Evolutionary conservation across 108 stramenopile genomes (phyloP).

Genomic region (Chaetoceros muelleri): DNA sequence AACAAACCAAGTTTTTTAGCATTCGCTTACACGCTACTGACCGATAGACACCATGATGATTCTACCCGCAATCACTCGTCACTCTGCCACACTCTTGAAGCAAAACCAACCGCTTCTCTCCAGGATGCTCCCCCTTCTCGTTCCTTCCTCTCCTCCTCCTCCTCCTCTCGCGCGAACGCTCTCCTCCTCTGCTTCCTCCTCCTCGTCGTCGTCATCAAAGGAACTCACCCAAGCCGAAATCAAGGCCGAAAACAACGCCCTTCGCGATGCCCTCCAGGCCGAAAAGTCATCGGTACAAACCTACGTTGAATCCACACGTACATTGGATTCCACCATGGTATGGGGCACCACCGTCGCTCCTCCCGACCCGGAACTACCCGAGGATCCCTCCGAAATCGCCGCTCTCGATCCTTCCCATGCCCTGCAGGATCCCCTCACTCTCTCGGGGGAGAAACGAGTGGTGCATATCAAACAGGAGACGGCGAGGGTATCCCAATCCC

Average conservation of each 20-base stretch:
- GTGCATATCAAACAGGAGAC: conserved; percentile 66
- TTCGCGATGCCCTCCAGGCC: background rate
- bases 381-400: conserved; percentile 57
- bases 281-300: background rate
- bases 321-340: background rate
- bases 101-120: too few species aligned
- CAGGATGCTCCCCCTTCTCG: too few species aligned
- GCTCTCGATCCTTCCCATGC: conserved; percentile 65
- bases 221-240: background rate
- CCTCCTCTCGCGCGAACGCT: too few species aligned
- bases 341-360: conserved; percentile 15
- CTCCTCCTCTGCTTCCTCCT: too few species aligned
- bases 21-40: too few species aligned
- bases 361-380: conserved; percentile 55
- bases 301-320: background rate
- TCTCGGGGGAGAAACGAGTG: conserved; percentile 51
- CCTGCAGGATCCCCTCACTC: conserved; percentile 23
- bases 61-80: too few species aligned
- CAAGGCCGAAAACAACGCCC: background rate
- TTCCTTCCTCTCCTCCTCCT: too few species aligned
- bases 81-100: too few species aligned
- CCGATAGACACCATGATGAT: too few species aligned
- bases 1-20: too few species aligned
- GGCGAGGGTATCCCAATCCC: conserved; percentile 42
- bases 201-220: too few species aligned